phyloP scores from a whole-genome alignment of 768 basidiomycete species.

The Xanthoconium stramineum region DNA sequence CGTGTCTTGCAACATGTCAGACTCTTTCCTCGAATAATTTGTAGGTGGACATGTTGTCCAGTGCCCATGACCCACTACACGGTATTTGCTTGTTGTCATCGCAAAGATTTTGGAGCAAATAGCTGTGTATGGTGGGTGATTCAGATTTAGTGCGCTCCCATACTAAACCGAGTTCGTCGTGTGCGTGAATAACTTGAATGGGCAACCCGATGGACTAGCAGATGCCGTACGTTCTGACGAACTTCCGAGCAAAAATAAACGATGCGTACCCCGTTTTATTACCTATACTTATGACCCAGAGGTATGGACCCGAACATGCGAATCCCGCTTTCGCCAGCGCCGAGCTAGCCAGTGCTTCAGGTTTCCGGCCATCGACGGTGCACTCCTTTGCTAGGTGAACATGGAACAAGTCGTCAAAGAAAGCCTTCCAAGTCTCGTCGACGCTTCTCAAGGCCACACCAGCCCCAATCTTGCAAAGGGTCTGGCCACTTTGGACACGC shows the following conservation, averaged over 20 bases:
- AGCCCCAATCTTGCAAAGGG: neutral
- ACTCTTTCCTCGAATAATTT: too few relatives aligned
- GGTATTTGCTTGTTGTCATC: too few relatives aligned
- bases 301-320: slow-evolving; percentile 6
- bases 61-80: too few relatives aligned
- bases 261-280: neutral
- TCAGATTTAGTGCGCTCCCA: neutral
- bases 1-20: neutral
- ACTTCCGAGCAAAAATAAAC: neutral
- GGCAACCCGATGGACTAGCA: neutral
- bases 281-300: slow-evolving; percentile 5
- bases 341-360: neutral
- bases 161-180: neutral
- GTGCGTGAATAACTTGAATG: neutral
- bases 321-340: neutral
- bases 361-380: neutral
- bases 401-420: neutral
- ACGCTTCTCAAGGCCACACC: neutral
- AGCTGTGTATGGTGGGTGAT: neutral
- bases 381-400: neutral
- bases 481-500: neutral
- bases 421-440: neutral
- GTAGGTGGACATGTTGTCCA: too few relatives aligned
- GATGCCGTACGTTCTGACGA: slow-evolving; percentile 14
- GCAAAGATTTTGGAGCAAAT: too few relatives aligned